Evolutionary conservation across 495 filamentous ascomycete genomes (phyloP), one percentile per base, ranked within the genome.

Genomic region (Daldinia grandis): DNA sequence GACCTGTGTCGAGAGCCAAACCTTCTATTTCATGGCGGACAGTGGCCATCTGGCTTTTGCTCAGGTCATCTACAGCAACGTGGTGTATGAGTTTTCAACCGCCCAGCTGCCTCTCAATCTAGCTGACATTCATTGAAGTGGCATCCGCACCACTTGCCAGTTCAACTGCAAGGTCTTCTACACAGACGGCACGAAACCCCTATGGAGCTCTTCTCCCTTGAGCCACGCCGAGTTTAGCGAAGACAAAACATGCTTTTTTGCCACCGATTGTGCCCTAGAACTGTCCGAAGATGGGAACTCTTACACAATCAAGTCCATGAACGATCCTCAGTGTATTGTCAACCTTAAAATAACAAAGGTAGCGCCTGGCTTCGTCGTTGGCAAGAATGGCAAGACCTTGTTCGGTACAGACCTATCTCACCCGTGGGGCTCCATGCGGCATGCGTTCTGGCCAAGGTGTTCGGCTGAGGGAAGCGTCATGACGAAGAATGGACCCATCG

Each of bases 41-140:
- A 85, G 80, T 62, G 96, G 95, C 17, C 84, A 88, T 66, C 76
- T 95, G 68, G 93, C 86, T 5, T 85, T 97, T 79, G 88, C 86
- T 57, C 96, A 98, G 85, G 86, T 98, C 78, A 97, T 98, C 77
- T 98, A 98, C 87, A 97, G 91, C 82, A 99, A 97, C 80, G 92
- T 99, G 80, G 91, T 87, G 95, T 98, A 87, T 85, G 94, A 78
- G 25, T 56, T 57, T 35, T 55, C 37, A 42, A 27, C 57, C 38
- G 44, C 40, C 58, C 35, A 8, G 35, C 30, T 60, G 33, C 62
- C 37, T 66, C 50, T 67, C 51, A 25, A 62, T 55, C 27, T 12
- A 56, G 74, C 81, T 81, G 68, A 84, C 77, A 28, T 58, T 58
- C 28, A 57, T 35, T 44, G 76, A 74, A 98, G 95, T 53, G 94